Base-by-base conservation (phyloP, 1,284 basidiomycete genomes). In the Xerocomus nothofagi region DNA sequence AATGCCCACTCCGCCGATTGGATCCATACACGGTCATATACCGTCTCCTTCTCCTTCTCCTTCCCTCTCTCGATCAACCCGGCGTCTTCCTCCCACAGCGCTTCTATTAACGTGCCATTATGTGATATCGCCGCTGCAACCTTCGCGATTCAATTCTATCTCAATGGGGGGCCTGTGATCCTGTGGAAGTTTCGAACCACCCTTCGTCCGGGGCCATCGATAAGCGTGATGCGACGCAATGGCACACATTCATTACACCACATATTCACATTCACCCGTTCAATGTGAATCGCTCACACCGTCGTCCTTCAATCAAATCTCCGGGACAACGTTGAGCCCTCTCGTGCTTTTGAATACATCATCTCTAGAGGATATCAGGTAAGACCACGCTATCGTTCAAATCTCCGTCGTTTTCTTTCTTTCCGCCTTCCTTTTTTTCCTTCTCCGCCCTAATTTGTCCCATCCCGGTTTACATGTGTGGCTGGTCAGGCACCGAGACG, bases 81-180 rank as follows among this genome's bases (percentile, higher is more conserved):
- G n/a, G 44, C 43, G 27, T 29, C 53, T 61, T 59, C 61, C 51
- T 53, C 47, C 59, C 63, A 62, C 51, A 49, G 32, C 7, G 44
- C 65, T 55, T 56, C 53, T 17, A 47, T 62, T 42, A 41, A 31
- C n/a, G 29, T 60, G 39, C 51, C 57, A 58, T 53, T 4, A 40
- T 58, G 31, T 39, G 58, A 49, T 47, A 58, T 64, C 49, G 40
- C 61, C 57, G 43, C 39, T 32, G 31, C 42, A 6, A 15, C 37
- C 40, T 39, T 46, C 51, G 31, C 32, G 34, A 44, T 43, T 29
- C 41, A 11, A 32, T 56, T 36, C 50, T 18, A 31, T 47, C 47
- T 47, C 15, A 32, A 40, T 52, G 44, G 55, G 48, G 32, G 27
- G 43, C 48, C 36, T 51, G n/a, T n/a, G 44, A n/a, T 24, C 48